Conservation (phyloP, 768 basidiomycete species). For the Dioszegia hungarica region DNA sequence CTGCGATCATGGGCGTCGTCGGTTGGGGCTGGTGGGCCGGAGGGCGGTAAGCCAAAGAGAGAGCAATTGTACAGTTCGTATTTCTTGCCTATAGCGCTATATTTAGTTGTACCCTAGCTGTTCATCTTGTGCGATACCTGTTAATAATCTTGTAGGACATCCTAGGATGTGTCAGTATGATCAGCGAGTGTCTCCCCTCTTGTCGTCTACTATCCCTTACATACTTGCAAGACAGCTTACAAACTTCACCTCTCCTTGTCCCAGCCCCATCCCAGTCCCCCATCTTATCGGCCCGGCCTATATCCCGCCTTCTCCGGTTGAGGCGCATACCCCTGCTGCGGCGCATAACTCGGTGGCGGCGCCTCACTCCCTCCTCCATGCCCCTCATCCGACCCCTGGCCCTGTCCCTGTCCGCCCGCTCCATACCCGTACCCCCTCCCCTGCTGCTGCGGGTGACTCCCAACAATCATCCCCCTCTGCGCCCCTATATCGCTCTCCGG, state of each 20-base stretch:
- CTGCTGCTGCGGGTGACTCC: background rate
- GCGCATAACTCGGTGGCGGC: slow-evolving; percentile 14
- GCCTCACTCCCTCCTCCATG: background rate
- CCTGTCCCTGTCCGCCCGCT: too few species aligned
- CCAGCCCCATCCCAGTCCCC: background rate
- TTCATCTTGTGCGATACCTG: background rate
- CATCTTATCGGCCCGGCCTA: background rate
- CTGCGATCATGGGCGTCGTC: slow-evolving; percentile 2
- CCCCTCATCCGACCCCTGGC: background rate
- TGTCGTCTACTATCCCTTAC: too few species aligned
- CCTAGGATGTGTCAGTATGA: background rate
- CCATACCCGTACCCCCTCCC: background rate
- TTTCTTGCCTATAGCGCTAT: too few species aligned
- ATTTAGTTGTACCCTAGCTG: background rate
- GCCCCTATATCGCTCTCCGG: background rate
- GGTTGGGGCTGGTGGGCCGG: slow-evolving; percentile 3
- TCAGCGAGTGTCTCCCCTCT: too few species aligned
- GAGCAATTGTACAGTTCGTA: too few species aligned
- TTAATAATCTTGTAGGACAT: too few species aligned
- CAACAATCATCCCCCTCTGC: background rate
- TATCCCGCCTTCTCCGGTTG: slow-evolving; percentile 10
- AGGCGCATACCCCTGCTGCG: background rate
- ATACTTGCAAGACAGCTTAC: too few species aligned
- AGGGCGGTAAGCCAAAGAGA: too few species aligned
- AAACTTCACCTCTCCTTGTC: background rate